Evolutionary conservation across 2,329 filamentous ascomycete genomes (phyloP).

Genomic region (Kalmusia sp.): DNA sequence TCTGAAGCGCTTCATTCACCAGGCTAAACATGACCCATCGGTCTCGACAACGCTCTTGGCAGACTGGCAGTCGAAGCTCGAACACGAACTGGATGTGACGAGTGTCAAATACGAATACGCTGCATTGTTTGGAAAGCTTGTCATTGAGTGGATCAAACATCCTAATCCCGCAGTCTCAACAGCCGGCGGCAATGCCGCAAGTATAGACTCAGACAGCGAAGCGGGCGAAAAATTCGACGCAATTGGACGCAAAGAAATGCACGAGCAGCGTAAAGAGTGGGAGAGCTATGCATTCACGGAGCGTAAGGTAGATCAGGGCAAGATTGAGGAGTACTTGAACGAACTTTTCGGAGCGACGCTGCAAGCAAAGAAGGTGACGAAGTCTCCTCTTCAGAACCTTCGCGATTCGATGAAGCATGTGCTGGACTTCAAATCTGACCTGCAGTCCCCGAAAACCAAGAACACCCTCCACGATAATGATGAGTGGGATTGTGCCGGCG

Average conservation of each 20-base stretch:
- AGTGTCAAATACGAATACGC: constrained; percentile 40
- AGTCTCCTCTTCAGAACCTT: constrained; percentile 48
- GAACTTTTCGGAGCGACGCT: constrained; percentile 57
- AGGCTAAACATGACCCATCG: constrained; percentile 35
- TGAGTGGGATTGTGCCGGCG: constrained; percentile 20
- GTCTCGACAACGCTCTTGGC: constrained; percentile 27
- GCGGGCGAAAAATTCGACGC: constrained; percentile 49
- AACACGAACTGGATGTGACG: constrained; percentile 33
- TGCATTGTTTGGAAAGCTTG: constrained; percentile 32
- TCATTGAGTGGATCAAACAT: constrained; percentile 41
- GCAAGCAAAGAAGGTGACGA: constrained; percentile 48
- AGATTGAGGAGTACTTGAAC: constrained; percentile 59
- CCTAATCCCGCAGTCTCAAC: constrained; percentile 15
- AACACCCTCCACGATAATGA: constrained; percentile 27
- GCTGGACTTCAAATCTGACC: constrained; percentile 28
- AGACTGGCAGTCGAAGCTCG: constrained; percentile 32
- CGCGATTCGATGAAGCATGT: constrained; percentile 45
- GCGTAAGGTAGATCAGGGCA: constrained; percentile 53
- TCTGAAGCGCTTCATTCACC: constrained; percentile 32
- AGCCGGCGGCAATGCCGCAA: not conserved
- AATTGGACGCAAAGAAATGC: constrained; percentile 51
- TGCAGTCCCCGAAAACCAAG: constrained; percentile 16
- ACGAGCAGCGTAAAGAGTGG: constrained; percentile 56
- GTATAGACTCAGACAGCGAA: constrained; percentile 12
- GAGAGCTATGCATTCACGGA: constrained; percentile 63